Evolutionary conservation across 2,329 filamentous ascomycete species (phyloP), one percentile per base, ranked within the genome.

Genomic region (Aspergillus ochraceus): DNA sequence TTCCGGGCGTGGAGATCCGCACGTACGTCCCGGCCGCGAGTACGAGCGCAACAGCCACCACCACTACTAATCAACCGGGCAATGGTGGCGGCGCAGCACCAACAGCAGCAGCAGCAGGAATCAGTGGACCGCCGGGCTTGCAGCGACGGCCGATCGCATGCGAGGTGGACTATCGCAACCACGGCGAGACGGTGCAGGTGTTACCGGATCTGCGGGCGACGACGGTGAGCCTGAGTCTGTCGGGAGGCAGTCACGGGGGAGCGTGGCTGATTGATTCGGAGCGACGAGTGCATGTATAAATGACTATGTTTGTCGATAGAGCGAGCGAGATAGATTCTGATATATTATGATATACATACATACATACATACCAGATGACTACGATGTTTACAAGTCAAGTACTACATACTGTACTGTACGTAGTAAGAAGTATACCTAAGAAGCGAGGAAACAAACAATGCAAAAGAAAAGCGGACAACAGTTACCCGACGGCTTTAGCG

Each of bases 111-210:
- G 17, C 36, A 6, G 36, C 36, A 26, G 51, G 58, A 2, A 54
- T 56, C 22, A 59, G 46, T 29, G 61, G 66, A 26, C 63, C 63
- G 52, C 60, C 60, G 12, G 64, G 58, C 53, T 57, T 60, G 52
- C 76, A 68, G 65, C 72, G 68, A 59, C 70, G 68, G 65, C 69
- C 64, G 67, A 78, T 83, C 67, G 84, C 76, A 2, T 92, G 88
- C 70, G 93, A 98, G 77, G 89, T 90, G 12, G 91, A 97, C 71
- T 90, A 89, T 68, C 82, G 86, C 67, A 95, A 91, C 70, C 80
- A 91, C 59, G 91, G 89, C 0, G 89, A 95, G 78, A 88, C 87
- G 45, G 83, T 97, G 1, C 77, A 88, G 53, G 90, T 97, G 2
- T 83, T 92, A 22, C 84, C 87, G 14, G 88, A 93, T 77, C 80